These are phyloP conservation scores for Cercospora sojina DNA, from an alignment of 2,329 filamentous ascomycete genomes.

Conservation along the genomic window DNA sequence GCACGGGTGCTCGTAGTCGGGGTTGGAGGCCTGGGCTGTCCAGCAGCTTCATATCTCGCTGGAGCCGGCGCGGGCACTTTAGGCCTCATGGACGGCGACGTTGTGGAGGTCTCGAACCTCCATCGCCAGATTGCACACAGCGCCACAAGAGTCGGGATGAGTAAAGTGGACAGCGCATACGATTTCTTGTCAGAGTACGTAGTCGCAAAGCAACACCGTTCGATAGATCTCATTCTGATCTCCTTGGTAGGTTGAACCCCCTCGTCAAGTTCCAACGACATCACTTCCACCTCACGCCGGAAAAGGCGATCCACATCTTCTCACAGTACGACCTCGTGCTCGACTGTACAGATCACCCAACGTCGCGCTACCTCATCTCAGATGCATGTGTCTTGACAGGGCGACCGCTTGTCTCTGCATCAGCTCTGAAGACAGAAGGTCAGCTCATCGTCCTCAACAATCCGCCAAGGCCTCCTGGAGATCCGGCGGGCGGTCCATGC, in stretches of 20 bases:
- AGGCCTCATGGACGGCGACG: slow-evolving; percentile 83
- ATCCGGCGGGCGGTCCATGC: slow-evolving; percentile 69
- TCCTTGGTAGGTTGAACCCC: slow-evolving; percentile 61
- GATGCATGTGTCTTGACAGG: slow-evolving; percentile 78
- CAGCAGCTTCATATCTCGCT: slow-evolving; percentile 87
- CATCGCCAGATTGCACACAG: slow-evolving; percentile 87
- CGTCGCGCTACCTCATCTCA: slow-evolving; percentile 87
- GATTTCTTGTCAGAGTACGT: slow-evolving; percentile 47
- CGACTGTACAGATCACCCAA: slow-evolving; percentile 93
- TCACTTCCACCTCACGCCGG: slow-evolving; percentile 62
- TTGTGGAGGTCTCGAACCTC: slow-evolving; percentile 84
- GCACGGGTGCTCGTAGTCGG: slow-evolving; percentile 78
- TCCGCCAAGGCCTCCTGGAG: slow-evolving; percentile 63
- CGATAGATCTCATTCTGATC: slow-evolving; percentile 14
- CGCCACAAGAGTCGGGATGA: slow-evolving; percentile 66
- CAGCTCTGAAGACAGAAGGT: slow-evolving; percentile 82
- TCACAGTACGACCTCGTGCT: slow-evolving; percentile 76
- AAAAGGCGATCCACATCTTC: slow-evolving; percentile 67
- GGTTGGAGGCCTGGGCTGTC: slow-evolving; percentile 85
- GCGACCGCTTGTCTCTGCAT: slow-evolving; percentile 83
- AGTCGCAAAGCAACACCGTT: slow-evolving; percentile 2
- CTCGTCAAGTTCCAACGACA: slow-evolving; percentile 64
- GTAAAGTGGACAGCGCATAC: slow-evolving; percentile 73
- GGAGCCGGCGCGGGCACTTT: slow-evolving; percentile 82
- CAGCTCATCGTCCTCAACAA: slow-evolving; percentile 87